Base-by-base conservation (phyloP, 2,329 filamentous ascomycete genomes). In the Trichoderma breve region DNA sequence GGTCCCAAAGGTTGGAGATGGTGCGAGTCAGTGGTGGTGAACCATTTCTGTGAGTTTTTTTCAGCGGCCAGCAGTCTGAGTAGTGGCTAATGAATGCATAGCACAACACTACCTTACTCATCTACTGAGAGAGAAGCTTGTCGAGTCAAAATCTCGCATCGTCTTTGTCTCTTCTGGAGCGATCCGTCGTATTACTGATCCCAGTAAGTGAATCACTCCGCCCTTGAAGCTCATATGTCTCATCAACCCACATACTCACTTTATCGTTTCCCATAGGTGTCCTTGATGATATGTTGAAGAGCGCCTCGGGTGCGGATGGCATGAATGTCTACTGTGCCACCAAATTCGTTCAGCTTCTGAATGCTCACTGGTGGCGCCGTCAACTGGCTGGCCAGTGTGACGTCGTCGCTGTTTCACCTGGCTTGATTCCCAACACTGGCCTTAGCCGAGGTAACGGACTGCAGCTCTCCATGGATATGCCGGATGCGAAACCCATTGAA, bases 341-440 rank as follows among this genome's bases (percentile, higher is more conserved):
- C 73, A 88, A 88, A 74, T 88, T 88, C 71, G 79, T 83, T 1
- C 85, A 86, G 73, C 81, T 88, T 0, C 82, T 88, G 1, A 81
- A 81, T 7, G 85, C 86, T 1, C 86, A 88, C 62, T 88, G 86
- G 86, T 88, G 86, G 87, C 85, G 85, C 2, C 85, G 86, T 4
- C 80, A 87, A 74, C 82, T 88, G n/a, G 70, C 74, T 0, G 83
- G 79, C 28, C 78, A 80, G 30, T 85, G 82, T 75, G 75, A 78
- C 6, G 83, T 88, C 24, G 82, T 88, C 6, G 86, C 86, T 12
- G 86, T 87, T 6, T 88, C 86, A 9, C 86, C 87, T 0, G 87
- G 87, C 1, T 75, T 88, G 4, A 83, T 88, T 47, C 86, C 86
- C 2, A 74, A 75, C n/a, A 88, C 86, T 0, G 82, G 83, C 0